These are phyloP conservation scores for Cupressus sempervirens DNA, from an alignment of 75 land plant genomes.

Conservation along the genomic window DNA sequence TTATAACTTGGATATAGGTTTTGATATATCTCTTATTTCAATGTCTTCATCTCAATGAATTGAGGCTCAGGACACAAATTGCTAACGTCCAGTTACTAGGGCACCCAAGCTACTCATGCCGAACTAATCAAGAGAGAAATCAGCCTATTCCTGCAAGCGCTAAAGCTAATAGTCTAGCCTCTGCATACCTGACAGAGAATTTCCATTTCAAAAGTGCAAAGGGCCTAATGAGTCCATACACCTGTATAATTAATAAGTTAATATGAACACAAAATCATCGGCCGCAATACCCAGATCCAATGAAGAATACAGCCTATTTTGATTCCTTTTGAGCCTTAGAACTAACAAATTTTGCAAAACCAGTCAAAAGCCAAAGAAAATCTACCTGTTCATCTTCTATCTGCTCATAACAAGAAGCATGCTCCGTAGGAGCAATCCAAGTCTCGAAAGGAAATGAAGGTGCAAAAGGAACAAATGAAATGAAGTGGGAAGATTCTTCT, in stretches of 20 bases:
- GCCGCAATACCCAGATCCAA: neutral
- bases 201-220: neutral
- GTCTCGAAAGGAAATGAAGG: conserved; percentile 81
- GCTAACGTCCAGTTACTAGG: neutral
- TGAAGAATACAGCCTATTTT: neutral
- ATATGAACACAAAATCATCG: neutral
- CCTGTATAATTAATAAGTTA: neutral
- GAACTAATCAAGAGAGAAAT: neutral
- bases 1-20: neutral
- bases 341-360: neutral
- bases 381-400: conserved; percentile 62
- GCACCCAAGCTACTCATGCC: neutral
- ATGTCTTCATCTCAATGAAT: neutral
- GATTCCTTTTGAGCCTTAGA: neutral
- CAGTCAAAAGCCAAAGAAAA: neutral
- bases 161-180: neutral
- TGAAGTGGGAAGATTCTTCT: conserved; percentile 52
- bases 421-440: conserved; percentile 79
- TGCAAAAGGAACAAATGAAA: conserved; percentile 73
- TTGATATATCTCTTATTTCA: neutral
- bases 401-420: conserved; percentile 69
- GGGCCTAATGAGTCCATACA: neutral
- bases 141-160: neutral
- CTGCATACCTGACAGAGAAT: neutral
- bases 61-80: neutral